Evolutionary conservation across 2,329 filamentous ascomycete genomes (phyloP).

Genomic region (Fusarium compactum): DNA sequence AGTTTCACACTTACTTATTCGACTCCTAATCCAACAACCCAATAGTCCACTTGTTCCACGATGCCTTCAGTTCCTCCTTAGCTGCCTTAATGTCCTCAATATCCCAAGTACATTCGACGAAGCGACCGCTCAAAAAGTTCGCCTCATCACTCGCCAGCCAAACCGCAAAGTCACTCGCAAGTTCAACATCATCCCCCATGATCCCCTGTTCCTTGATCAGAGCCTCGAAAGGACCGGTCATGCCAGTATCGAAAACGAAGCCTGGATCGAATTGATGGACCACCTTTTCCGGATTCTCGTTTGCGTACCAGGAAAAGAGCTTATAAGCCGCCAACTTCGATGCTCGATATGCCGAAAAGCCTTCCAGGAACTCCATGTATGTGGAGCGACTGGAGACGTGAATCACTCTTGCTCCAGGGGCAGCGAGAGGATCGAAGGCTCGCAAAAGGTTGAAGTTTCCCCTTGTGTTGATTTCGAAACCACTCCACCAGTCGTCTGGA

Average conservation of each 20-base stretch:
- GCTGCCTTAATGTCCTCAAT: constrained; percentile 60
- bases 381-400: constrained; percentile 40
- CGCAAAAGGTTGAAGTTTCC: constrained; percentile 50
- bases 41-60: constrained; percentile 38
- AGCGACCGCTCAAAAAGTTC: constrained; percentile 59
- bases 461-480: constrained; percentile 48
- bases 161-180: constrained; percentile 57
- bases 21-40: constrained; percentile 14
- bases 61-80: constrained; percentile 50
- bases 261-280: constrained; percentile 60
- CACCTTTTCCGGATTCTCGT: constrained; percentile 55
- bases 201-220: constrained; percentile 25
- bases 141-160: constrained; percentile 61
- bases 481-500: constrained; percentile 43
- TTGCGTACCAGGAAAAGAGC: constrained; percentile 56
- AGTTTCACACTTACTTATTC: not conserved
- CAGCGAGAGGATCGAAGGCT: constrained; percentile 45
- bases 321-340: constrained; percentile 58
- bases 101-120: constrained; percentile 65
- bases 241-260: constrained; percentile 50
- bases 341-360: constrained; percentile 55
- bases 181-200: constrained; percentile 42
- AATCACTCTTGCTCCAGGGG: constrained; percentile 44
- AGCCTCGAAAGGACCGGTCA: constrained; percentile 32
- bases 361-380: constrained; percentile 44